Percentiles rank a stretch among this genome's conserved stretches.
Evolutionary conservation across 208 protist species (phyloP).

Genomic region (Plasmodiophora brassicae): DNA sequence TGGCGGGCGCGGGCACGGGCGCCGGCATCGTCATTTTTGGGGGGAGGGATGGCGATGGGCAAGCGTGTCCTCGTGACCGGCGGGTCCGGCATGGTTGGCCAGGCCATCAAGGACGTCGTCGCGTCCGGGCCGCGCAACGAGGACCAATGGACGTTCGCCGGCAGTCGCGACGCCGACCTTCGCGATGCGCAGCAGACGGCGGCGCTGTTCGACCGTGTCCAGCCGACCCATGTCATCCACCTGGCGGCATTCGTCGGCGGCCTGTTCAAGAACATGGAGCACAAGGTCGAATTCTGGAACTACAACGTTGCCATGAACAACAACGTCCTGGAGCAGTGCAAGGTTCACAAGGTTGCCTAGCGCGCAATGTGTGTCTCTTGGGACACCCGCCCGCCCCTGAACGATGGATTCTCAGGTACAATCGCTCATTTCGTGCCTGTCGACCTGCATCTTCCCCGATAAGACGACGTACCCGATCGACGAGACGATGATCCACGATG

Average conservation of each 20-base stretch:
- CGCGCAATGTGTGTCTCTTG: background rate
- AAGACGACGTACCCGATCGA: constrained; percentile 82
- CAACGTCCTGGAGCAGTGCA: constrained; percentile 72
- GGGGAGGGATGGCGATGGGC: background rate
- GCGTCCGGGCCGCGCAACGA: background rate
- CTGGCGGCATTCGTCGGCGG: constrained; percentile 81
- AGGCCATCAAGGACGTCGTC: constrained; percentile 64
- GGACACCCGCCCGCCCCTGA: background rate
- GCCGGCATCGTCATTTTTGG: too few species aligned
- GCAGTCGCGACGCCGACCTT: constrained; percentile 29
- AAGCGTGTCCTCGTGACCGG: constrained; percentile 76
- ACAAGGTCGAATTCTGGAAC: constrained; percentile 66
- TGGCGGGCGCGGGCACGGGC: too few species aligned
- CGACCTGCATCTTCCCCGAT: constrained; percentile 87
- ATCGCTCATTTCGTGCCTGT: constrained; percentile 74
- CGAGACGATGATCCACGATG: constrained; percentile 78
- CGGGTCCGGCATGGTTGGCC: constrained; percentile 77
- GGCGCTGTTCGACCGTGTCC: constrained; percentile 69
- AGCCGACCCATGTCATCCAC: constrained; percentile 85
- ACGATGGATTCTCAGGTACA: background rate
- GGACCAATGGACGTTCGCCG: background rate
- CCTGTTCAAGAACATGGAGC: constrained; percentile 51
- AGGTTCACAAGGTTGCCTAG: constrained; percentile 56
- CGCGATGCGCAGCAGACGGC: constrained; percentile 40
- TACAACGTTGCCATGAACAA: constrained; percentile 83